These are phyloP conservation scores for Pistacia integerrima DNA, from an alignment of 345 rosid genomes.

Conservation along the genomic window DNA sequence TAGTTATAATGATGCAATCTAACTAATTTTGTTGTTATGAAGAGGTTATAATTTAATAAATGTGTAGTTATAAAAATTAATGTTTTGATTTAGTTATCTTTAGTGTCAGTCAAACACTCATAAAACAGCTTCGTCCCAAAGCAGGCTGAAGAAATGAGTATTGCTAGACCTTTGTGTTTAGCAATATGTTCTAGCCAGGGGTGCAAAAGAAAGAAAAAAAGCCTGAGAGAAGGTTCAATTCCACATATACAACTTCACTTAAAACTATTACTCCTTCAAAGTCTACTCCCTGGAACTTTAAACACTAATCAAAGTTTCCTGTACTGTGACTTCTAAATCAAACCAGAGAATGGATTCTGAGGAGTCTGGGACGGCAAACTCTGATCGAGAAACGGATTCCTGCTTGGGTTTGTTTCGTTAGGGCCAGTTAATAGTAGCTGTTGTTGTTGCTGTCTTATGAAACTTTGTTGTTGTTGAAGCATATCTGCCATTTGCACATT, in stretches of 20 bases:
- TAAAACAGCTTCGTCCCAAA: too few relatives aligned
- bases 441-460: not conserved
- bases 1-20: too few relatives aligned
- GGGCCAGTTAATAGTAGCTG: not conserved
- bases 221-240: not conserved
- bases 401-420: slow-evolving; percentile 5
- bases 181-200: not conserved
- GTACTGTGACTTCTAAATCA: not conserved
- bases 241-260: not conserved
- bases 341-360: not conserved
- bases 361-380: not conserved
- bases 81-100: too few relatives aligned
- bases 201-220: not conserved
- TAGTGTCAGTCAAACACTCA: too few relatives aligned
- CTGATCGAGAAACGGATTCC: slow-evolving; percentile 20
- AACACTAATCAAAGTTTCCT: not conserved
- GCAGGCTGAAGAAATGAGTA: not conserved
- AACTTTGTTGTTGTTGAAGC: slow-evolving; percentile 22
- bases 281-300: not conserved
- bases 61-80: too few relatives aligned
- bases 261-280: not conserved
- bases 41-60: too few relatives aligned
- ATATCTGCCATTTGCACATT: slow-evolving; percentile 7
- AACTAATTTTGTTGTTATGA: too few relatives aligned
- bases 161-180: not conserved